These are phyloP conservation scores for Gypsophila paniculata DNA, from an alignment of 179 eudicot species.

Conservation along the genomic window DNA sequence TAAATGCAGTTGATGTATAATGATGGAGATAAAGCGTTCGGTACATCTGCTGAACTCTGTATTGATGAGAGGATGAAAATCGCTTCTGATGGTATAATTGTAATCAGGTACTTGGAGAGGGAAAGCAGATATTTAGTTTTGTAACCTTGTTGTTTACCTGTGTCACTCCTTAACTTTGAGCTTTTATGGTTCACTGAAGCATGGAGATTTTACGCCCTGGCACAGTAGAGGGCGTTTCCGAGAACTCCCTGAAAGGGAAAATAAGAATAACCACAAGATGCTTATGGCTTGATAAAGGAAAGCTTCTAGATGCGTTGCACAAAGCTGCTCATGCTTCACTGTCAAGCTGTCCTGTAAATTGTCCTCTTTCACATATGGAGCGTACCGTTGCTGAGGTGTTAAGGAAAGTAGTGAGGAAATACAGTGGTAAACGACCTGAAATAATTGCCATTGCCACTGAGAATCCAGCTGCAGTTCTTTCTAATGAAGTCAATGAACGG, in stretches of 20 bases:
- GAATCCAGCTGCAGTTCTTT: constrained; percentile 69
- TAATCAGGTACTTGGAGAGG: constrained; percentile 53
- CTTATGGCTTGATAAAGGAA: constrained; percentile 97
- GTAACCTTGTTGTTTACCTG: background rate
- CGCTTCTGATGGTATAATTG: constrained; percentile 87
- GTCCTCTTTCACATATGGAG: constrained; percentile 89
- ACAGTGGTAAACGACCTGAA: constrained; percentile 91
- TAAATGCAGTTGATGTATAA: constrained; percentile 84
- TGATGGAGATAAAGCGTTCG: constrained; percentile 98
- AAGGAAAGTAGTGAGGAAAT: constrained; percentile 89
- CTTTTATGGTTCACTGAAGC: constrained; percentile 41
- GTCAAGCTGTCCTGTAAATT: constrained; percentile 77
- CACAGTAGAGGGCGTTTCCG: constrained; percentile 36
- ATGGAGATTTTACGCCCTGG: constrained; percentile 89
- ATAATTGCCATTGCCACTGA: constrained; percentile 81
- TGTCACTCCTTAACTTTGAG: constrained; percentile 18
- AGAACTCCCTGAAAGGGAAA: constrained; percentile 64
- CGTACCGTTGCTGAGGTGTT: constrained; percentile 80
- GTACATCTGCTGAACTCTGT: constrained; percentile 87
- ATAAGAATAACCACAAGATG: constrained; percentile 94
- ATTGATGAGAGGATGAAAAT: constrained; percentile 83
- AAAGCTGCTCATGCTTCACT: constrained; percentile 89
- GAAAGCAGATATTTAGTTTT: constrained; percentile 8
- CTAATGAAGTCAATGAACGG: constrained; percentile 67
- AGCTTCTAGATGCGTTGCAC: constrained; percentile 89